Percentiles rank a stretch among this genome's conserved stretches.
These are phyloP conservation scores for Histomonas meleagridis DNA, from an alignment of 208 protist species.

Conservation along the genomic window DNA sequence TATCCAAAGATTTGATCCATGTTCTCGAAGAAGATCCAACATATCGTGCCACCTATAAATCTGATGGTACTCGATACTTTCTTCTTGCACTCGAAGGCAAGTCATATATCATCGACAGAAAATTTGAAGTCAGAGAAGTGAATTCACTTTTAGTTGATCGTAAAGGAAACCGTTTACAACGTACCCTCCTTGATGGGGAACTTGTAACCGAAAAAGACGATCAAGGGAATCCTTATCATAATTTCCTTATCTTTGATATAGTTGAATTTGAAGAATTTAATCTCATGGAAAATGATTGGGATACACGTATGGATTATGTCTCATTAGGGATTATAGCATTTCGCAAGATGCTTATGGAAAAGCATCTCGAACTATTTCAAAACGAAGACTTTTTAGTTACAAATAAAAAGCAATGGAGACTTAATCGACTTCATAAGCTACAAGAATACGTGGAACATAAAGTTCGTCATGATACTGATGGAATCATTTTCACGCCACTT, in stretches of 20 bases:
- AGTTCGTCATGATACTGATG: neutral
- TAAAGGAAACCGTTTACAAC: neutral
- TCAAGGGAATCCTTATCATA: neutral
- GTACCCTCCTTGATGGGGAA: slow-evolving; percentile 13
- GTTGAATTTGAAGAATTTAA: neutral
- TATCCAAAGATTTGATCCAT: neutral
- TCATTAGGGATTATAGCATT: neutral
- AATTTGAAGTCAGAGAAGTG: neutral
- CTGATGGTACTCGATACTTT: slow-evolving; percentile 20
- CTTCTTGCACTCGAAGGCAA: neutral
- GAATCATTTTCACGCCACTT: slow-evolving; percentile 1
- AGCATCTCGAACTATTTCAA: neutral
- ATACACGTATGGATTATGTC: neutral
- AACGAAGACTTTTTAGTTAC: neutral
- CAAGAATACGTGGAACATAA: neutral
- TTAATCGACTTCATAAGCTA: neutral
- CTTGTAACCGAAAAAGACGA: neutral
- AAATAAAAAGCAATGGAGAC: neutral
- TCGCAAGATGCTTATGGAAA: neutral
- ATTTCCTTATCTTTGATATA: slow-evolving; percentile 13
- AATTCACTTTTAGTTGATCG: neutral
- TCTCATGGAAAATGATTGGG: neutral
- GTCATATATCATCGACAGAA: neutral
- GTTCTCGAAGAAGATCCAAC: neutral
- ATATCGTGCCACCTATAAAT: slow-evolving; percentile 14